phyloP scores from a whole-genome alignment of 2,329 filamentous ascomycete genomes.

The Fusarium sulawesiense region DNA sequence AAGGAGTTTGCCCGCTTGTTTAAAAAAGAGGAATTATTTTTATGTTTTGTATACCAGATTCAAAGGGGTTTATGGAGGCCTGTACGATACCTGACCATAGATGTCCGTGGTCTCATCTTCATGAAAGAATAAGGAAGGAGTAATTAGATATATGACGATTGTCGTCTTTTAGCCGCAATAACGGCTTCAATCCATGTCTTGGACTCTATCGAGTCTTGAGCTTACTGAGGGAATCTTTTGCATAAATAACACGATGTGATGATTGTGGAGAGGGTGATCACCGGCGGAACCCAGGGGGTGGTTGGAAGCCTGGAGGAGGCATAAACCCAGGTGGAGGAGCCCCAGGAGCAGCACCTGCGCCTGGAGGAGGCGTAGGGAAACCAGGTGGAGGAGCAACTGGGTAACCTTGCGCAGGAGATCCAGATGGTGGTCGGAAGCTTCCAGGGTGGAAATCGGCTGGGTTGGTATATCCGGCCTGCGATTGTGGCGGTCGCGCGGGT shows the following conservation, averaged over 20 bases:
- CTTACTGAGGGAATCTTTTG: slow-evolving; percentile 29
- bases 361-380: slow-evolving; percentile 54
- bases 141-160: slow-evolving; percentile 37
- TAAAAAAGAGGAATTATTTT: slow-evolving; percentile 40
- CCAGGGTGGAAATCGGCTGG: slow-evolving; percentile 62
- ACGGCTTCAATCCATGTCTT: slow-evolving; percentile 29
- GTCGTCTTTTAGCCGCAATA: slow-evolving; percentile 29
- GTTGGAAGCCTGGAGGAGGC: slow-evolving; percentile 59
- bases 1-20: slow-evolving; percentile 41
- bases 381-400: slow-evolving; percentile 55
- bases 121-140: slow-evolving; percentile 17
- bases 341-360: slow-evolving; percentile 47
- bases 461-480: slow-evolving; percentile 58
- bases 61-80: slow-evolving; percentile 19
- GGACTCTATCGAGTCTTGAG: slow-evolving; percentile 28
- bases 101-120: slow-evolving; percentile 34
- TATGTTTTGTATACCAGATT: slow-evolving; percentile 46
- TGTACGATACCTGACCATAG: slow-evolving; percentile 43
- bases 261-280: slow-evolving; percentile 40
- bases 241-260: slow-evolving; percentile 19
- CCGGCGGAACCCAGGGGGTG: slow-evolving; percentile 58
- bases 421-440: slow-evolving; percentile 54
- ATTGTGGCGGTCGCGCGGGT: slow-evolving; percentile 62
- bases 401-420: slow-evolving; percentile 53
- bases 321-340: slow-evolving; percentile 57